A percentile compares a stretch with the other conserved stretches of the same genome.
Conservation (phyloP, 2,329 filamentous ascomycete species). For the Trichoderma atrobrunneum region DNA sequence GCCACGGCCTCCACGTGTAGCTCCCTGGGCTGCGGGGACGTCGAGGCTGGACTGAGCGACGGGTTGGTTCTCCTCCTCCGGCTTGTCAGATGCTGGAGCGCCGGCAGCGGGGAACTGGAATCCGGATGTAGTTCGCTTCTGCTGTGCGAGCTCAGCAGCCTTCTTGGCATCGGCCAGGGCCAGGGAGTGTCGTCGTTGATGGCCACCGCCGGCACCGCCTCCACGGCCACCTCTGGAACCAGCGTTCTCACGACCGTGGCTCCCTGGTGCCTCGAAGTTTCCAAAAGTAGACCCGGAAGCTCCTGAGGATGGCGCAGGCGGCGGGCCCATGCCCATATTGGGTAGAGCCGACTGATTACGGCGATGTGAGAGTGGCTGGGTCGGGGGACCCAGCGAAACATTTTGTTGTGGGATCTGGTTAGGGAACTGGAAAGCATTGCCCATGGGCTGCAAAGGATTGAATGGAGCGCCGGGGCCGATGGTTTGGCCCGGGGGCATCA, state of each 20-base stretch:
- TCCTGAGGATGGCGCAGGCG: constrained; percentile 88
- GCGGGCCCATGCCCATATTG: constrained; percentile 83
- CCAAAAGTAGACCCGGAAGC: constrained; percentile 76
- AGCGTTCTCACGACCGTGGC: constrained; percentile 36
- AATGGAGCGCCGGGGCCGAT: constrained; percentile 69
- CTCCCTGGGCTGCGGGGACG: constrained; percentile 38
- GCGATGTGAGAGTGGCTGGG: constrained; percentile 81
- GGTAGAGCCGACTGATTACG: constrained; percentile 97
- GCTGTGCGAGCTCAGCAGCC: constrained; percentile 92
- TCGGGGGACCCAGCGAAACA: constrained; percentile 70
- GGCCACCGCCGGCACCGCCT: constrained; percentile 65
- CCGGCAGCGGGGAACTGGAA: constrained; percentile 90
- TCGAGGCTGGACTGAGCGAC: constrained; percentile 33
- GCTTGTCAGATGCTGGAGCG: constrained; percentile 60
- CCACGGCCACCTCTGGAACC: constrained; percentile 69
- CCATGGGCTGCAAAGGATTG: constrained; percentile 77
- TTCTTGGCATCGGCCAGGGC: constrained; percentile 96
- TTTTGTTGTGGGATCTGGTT: constrained; percentile 72
- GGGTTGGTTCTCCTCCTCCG: constrained; percentile 47
- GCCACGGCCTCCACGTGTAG: constrained; percentile 55
- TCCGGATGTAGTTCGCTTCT: constrained; percentile 88
- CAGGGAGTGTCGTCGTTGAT: constrained; percentile 91
- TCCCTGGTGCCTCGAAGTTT: constrained; percentile 65
- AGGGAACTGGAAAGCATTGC: constrained; percentile 86
- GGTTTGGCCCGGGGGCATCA: constrained; percentile 79